Conservation (phyloP, 2,329 filamentous ascomycete species). For the Sphaerulina musiva region DNA sequence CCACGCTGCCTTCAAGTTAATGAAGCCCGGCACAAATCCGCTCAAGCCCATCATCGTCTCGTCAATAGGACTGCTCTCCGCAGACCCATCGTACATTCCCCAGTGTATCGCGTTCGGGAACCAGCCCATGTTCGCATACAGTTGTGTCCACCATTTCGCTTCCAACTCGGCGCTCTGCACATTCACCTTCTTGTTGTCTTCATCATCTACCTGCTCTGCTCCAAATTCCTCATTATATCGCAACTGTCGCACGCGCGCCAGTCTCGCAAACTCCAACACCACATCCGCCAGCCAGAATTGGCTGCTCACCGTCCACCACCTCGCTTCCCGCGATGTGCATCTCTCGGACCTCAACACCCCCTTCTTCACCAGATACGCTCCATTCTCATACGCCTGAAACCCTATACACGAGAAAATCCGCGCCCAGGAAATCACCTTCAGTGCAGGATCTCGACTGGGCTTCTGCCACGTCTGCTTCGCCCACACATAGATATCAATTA, state of each 20-base stretch:
- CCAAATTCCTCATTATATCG: conserved; percentile 31
- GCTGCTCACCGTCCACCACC: conserved; percentile 64
- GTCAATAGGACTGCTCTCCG: conserved; percentile 51
- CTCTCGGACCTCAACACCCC: conserved; percentile 52
- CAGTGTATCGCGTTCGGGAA: conserved; percentile 79
- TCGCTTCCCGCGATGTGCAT: conserved; percentile 44
- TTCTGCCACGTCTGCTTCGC: conserved; percentile 41
- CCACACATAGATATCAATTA: conserved; percentile 68
- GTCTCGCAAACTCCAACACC: conserved; percentile 63
- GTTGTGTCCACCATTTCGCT: conserved; percentile 56
- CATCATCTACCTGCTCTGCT: conserved; percentile 38
- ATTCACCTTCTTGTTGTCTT: conserved; percentile 27
- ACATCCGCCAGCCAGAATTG: conserved; percentile 77
- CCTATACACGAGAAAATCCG: conserved; percentile 62
- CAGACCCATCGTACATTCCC: conserved; percentile 55
- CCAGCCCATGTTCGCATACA: conserved; percentile 67
- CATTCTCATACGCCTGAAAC: conserved; percentile 80
- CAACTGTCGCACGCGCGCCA: conserved; percentile 45
- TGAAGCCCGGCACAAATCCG: conserved; percentile 47
- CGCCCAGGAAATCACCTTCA: conserved; percentile 53
- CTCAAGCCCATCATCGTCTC: conserved; percentile 54
- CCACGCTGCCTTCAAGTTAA: conserved; percentile 44
- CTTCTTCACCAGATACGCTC: conserved; percentile 67
- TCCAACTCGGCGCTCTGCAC: conserved; percentile 30
- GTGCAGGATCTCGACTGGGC: conserved; percentile 39